Evolutionary conservation across 2,329 filamentous ascomycete species (phyloP), one percentile per base, ranked within the genome.

Genomic region (Pseudogymnoascus sp.): DNA sequence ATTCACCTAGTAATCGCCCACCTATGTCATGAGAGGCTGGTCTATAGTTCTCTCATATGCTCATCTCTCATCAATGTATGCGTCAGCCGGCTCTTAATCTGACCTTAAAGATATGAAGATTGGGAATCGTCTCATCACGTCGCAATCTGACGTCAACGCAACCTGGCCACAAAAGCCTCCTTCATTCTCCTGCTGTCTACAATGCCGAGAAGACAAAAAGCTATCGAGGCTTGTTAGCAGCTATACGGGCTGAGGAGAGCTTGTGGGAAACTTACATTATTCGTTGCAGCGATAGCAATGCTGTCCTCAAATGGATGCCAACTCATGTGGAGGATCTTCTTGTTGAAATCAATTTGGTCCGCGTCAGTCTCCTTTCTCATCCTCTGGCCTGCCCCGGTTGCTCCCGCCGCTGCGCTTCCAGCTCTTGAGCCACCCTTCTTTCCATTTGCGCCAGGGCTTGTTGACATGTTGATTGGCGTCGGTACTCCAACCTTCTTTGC

Each of bases 301-400:
- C 93, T 97, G 79, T 99, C 93, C 79, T 99, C 95, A 72, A 96
- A 97, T 59, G 95, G 95, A 86, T 99, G 95, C 95, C 95, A 99
- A 79, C 93, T 97, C 95, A 99, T 99, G 77, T 99, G 95, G 74
- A 99, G 76, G 71, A 99, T 99, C 85, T 99, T 99, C 85, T 97
- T 99, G 84, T 97, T 97, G 79, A 97, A 99, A 78, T 99, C 95
- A 77, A 97, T 97, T 80, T 97, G 93, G 76, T 99, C 93, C 63
- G 95, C 95, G 77, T 99, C 95, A 61, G 95, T 99, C 81, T 99
- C 95, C 80, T 97, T 97, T 73, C 93, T 88, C 95, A 99, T 97
- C 70, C 95, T 86, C 74, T 95, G 91, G 63, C 91, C 92, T 72
- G 93, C 90, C 49, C 88, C 89, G 62, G 83, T 81, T 52, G 84